Percentiles rank a stretch among this genome's conserved stretches.
Conservation (phyloP, 345 rosid genomes). For the Pistacia atlantica region DNA sequence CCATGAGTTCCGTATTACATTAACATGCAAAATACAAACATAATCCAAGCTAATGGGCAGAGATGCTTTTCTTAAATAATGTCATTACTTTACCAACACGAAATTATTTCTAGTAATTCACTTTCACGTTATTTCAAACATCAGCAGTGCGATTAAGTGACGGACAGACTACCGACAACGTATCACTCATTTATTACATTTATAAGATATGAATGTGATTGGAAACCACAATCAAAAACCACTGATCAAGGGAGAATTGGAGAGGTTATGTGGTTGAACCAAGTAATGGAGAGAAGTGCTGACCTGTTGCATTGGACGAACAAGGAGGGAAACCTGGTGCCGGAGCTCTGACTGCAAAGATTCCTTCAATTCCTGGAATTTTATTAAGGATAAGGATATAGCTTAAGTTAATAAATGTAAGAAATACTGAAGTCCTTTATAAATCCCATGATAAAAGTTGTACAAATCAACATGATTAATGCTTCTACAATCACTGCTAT, state of each 20-base stretch:
- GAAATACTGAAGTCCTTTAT: background rate
- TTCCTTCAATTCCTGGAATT: constrained; percentile 72
- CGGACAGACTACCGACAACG: background rate
- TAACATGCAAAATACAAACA: background rate
- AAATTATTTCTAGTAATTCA: no score
- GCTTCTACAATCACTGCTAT: background rate
- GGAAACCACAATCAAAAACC: background rate
- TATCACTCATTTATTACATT: background rate
- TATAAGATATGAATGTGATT: no score
- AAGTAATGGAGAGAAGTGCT: constrained; percentile 12
- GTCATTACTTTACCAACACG: no score
- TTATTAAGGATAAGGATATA: constrained; percentile 4
- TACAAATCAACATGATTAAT: background rate
- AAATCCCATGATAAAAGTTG: background rate
- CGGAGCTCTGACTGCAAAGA: constrained; percentile 76
- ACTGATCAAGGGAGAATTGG: background rate
- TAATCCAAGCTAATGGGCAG: background rate
- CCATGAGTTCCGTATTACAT: background rate
- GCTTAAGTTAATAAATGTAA: background rate
- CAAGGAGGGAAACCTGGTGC: constrained; percentile 84
- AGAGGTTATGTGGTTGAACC: background rate
- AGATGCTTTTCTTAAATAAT: no score
- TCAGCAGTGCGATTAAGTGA: background rate
- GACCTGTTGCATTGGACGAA: constrained; percentile 97
- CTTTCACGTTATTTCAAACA: no score